Evolutionary conservation across 2,329 filamentous ascomycete species (phyloP).

Genomic region (Fusarium dlaminii): DNA sequence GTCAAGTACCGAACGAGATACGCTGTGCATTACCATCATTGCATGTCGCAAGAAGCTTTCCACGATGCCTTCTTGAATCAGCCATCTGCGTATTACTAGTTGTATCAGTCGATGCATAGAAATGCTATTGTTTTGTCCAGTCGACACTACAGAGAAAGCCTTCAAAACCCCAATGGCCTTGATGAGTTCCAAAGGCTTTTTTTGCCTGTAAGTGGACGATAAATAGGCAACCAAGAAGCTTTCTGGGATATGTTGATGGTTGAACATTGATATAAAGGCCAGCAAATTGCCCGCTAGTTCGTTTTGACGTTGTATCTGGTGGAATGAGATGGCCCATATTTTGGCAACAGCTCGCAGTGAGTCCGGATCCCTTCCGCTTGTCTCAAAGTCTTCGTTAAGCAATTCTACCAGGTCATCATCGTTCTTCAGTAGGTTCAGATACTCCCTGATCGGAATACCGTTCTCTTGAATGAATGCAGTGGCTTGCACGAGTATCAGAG

Average conservation of each 20-base stretch:
- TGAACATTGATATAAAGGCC: fast-evolving
- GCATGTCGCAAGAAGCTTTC: neutral
- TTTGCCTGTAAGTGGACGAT: fast-evolving
- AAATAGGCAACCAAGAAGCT: fast-evolving
- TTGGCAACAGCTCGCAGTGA: neutral
- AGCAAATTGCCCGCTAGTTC: neutral
- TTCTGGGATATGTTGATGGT: neutral
- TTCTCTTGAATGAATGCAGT: neutral
- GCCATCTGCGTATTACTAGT: neutral
- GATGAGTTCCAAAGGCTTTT: neutral
- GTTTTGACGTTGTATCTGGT: neutral
- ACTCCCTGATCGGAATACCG: neutral
- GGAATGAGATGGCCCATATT: neutral
- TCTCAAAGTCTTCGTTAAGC: neutral
- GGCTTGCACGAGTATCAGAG: neutral
- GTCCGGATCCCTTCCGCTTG: neutral
- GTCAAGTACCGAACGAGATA: no score
- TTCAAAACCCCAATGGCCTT: neutral
- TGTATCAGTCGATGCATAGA: neutral
- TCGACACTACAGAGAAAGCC: neutral
- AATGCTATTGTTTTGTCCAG: neutral
- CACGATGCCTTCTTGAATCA: neutral
- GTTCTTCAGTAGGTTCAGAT: neutral
- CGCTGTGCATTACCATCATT: no score
- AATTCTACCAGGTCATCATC: neutral